Evolutionary conservation across 305 asterid species (phyloP).

Genomic region (Fraxinus paxiana): DNA sequence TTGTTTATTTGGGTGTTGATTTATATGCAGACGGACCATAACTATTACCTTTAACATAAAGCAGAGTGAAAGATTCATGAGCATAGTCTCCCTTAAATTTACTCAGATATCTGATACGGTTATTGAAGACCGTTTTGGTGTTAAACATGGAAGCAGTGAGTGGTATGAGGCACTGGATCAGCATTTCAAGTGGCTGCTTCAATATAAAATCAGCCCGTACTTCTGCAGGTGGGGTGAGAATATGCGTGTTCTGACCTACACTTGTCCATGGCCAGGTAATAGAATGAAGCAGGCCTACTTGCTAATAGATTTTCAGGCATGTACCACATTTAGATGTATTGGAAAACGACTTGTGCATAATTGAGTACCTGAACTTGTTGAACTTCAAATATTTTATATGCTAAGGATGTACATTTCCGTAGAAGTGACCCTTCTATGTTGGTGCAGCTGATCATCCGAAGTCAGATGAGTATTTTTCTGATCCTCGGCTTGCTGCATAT

Average conservation of each 20-base stretch:
- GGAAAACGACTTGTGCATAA: not conserved
- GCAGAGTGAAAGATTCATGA: conserved; percentile 9
- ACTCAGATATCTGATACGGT: conserved; percentile 90
- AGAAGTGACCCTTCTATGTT: conserved; percentile 16
- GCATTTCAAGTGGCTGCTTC: conserved; percentile 94
- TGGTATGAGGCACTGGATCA: conserved; percentile 89
- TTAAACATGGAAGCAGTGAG: conserved; percentile 84
- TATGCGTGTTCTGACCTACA: conserved; percentile 93
- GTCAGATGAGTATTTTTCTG: conserved; percentile 85
- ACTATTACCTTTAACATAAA: not conserved
- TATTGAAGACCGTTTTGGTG: conserved; percentile 95
- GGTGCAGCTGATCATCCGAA: conserved; percentile 93
- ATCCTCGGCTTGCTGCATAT: conserved; percentile 96
- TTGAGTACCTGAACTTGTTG: not conserved
- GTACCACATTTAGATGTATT: conserved; percentile 1
- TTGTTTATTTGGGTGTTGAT: not conserved
- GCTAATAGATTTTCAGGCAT: not conserved
- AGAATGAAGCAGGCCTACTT: conserved; percentile 5
- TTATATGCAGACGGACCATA: not conserved
- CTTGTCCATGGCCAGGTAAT: conserved; percentile 98
- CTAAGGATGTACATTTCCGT: not conserved
- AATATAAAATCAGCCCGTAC: conserved; percentile 88
- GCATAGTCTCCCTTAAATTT: conserved; percentile 41
- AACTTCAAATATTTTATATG: not conserved
- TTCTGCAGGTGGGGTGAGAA: conserved; percentile 97